These are phyloP conservation scores for Aspergillus sp. DNA, from an alignment of 2,329 filamentous ascomycete genomes.

Conservation along the genomic window DNA sequence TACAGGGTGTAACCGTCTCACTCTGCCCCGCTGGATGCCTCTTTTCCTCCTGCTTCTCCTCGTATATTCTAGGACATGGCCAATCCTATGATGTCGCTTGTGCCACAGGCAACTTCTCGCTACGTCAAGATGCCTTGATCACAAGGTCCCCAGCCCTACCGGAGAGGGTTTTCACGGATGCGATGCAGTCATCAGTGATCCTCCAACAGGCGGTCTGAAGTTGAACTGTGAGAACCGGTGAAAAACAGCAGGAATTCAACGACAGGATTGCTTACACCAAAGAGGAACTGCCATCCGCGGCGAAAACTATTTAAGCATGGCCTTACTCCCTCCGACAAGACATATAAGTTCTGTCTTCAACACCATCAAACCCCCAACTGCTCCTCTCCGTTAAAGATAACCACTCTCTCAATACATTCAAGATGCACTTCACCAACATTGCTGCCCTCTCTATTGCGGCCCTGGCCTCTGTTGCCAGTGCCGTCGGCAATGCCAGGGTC, in stretches of 20 bases:
- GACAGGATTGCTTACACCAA: background rate
- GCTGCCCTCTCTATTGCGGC: constrained; percentile 30
- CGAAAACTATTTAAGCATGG: constrained; percentile 8
- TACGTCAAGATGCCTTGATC: background rate
- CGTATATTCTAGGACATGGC: constrained; percentile 4
- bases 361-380: background rate
- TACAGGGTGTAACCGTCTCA: constrained; percentile 10
- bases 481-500: constrained; percentile 39
- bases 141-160: background rate
- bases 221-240: background rate
- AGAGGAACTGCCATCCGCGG: background rate
- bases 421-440: constrained; percentile 35
- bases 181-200: background rate
- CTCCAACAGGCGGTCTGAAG: background rate
- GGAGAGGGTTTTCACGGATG: background rate
- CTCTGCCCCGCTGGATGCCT: background rate
- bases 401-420: constrained; percentile 5
- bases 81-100: background rate
- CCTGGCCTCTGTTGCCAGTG: constrained; percentile 32
- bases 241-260: background rate
- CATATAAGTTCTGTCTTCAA: background rate
- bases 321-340: background rate
- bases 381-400: background rate
- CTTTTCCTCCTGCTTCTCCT: background rate
- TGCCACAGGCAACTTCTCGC: background rate